Conservation (phyloP, 768 basidiomycete genomes). For the Polyporus arcularius region DNA sequence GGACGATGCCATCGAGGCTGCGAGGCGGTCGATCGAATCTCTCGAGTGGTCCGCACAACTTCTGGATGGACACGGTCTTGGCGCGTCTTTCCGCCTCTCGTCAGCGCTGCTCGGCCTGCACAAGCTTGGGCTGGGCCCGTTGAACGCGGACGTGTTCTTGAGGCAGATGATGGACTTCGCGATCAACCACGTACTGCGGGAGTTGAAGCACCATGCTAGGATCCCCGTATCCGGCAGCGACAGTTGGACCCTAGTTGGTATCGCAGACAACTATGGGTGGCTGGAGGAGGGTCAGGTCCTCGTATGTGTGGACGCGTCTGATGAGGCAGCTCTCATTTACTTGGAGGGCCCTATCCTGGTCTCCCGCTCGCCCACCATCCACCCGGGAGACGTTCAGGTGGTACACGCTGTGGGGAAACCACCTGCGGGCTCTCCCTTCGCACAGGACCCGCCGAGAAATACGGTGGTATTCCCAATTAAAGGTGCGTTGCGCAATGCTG, state of each 20-base stretch:
- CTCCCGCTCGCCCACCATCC: slow-evolving; percentile 67
- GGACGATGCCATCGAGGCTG: slow-evolving; percentile 50
- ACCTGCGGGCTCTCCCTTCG: slow-evolving; percentile 53
- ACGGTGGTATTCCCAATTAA: slow-evolving; percentile 64
- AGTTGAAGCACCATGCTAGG: slow-evolving; percentile 62
- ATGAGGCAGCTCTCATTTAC: slow-evolving; percentile 40
- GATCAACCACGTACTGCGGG: slow-evolving; percentile 63
- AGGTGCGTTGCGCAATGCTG: slow-evolving; percentile 44
- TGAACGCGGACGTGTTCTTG: slow-evolving; percentile 48
- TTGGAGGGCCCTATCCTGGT: slow-evolving; percentile 57
- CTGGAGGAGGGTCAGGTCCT: slow-evolving; percentile 60
- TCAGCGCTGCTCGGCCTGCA: slow-evolving; percentile 52
- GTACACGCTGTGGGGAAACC: slow-evolving; percentile 60
- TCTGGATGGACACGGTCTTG: slow-evolving; percentile 59
- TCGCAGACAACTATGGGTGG: slow-evolving; percentile 62
- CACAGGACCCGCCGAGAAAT: slow-evolving; percentile 52
- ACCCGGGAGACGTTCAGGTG: slow-evolving; percentile 67
- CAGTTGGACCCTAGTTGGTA: slow-evolving; percentile 70
- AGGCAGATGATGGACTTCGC: slow-evolving; percentile 54
- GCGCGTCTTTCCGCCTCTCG: slow-evolving; percentile 54
- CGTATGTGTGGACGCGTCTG: slow-evolving; percentile 50
- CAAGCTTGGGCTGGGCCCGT: slow-evolving; percentile 45
- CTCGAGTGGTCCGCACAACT: slow-evolving; percentile 47
- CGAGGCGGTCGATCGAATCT: slow-evolving; percentile 42
- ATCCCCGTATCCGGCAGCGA: slow-evolving; percentile 56